phyloP scores from a whole-genome alignment of 768 basidiomycete species.

The Amanita pseudoporphyria region DNA sequence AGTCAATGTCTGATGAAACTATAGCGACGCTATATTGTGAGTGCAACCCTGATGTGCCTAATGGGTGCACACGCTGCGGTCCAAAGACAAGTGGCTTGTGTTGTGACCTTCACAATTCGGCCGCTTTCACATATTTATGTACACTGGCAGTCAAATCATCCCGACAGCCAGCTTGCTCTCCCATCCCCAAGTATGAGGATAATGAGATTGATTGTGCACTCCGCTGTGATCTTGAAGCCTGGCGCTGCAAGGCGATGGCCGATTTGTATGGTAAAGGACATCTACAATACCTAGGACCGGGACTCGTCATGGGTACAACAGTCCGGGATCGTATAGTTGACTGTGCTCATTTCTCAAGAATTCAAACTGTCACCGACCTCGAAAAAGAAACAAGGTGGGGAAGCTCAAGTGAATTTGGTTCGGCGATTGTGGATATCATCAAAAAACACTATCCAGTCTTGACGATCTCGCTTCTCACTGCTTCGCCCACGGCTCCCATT shows the following conservation, averaged over 20 bases:
- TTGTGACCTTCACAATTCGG: background rate
- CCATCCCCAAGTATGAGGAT: background rate
- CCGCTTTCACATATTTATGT: background rate
- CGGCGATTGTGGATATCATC: background rate
- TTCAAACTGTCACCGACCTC: background rate
- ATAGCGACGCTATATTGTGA: background rate
- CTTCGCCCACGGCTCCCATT: background rate
- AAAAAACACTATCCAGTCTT: background rate
- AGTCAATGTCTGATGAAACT: background rate
- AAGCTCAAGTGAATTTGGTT: background rate
- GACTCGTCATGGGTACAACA: background rate
- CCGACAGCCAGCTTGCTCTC: background rate
- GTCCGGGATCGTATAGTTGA: background rate
- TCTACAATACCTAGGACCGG: background rate
- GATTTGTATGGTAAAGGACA: background rate
- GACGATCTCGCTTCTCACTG: no score
- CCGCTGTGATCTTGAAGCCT: background rate
- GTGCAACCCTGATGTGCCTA: background rate
- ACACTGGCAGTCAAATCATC: background rate
- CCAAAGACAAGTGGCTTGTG: background rate
- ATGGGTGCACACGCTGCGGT: background rate
- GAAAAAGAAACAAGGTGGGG: conserved; percentile 1
- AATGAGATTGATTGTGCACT: background rate
- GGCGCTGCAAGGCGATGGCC: background rate
- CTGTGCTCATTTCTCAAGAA: background rate